Evolutionary conservation across 2,329 filamentous ascomycete species (phyloP).

Genomic region (Claviceps quebecensis): DNA sequence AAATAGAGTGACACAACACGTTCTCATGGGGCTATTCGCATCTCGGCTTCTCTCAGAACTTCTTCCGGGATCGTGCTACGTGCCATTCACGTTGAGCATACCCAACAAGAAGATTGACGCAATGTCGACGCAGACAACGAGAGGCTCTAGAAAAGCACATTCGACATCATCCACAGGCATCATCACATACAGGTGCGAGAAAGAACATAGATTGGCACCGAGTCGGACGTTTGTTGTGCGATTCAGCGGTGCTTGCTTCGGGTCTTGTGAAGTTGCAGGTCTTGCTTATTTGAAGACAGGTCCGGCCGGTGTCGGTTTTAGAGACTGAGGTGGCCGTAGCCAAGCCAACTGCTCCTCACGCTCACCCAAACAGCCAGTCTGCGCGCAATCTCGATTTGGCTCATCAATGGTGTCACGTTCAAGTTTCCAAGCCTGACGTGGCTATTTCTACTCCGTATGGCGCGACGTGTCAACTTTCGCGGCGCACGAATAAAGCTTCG

Average conservation of each 20-base stretch:
- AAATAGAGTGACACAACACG: not conserved
- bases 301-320: slow-evolving; percentile 28
- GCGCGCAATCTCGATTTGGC: slow-evolving; percentile 31
- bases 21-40: not conserved
- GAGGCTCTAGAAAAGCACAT: slow-evolving; percentile 41
- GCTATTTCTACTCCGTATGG: slow-evolving; percentile 49
- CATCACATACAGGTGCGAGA: not conserved
- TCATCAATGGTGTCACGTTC: slow-evolving; percentile 42
- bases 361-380: slow-evolving; percentile 45
- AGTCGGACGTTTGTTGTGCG: slow-evolving; percentile 48
- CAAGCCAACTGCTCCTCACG: slow-evolving; percentile 16
- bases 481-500: slow-evolving; percentile 20
- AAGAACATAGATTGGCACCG: slow-evolving; percentile 20
- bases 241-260: slow-evolving; percentile 25
- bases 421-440: slow-evolving; percentile 32
- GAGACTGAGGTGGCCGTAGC: slow-evolving; percentile 29
- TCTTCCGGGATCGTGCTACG: slow-evolving; percentile 1
- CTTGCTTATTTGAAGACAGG: not conserved
- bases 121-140: slow-evolving; percentile 44
- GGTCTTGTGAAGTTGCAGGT: slow-evolving; percentile 46
- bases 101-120: slow-evolving; percentile 35
- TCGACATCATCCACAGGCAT: slow-evolving; percentile 33
- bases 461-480: slow-evolving; percentile 53
- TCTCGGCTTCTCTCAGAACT: not conserved
- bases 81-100: not conserved